These are phyloP conservation scores for Ascochyta viciae-villosae DNA, from an alignment of 2,329 filamentous ascomycete genomes.

Conservation along the genomic window DNA sequence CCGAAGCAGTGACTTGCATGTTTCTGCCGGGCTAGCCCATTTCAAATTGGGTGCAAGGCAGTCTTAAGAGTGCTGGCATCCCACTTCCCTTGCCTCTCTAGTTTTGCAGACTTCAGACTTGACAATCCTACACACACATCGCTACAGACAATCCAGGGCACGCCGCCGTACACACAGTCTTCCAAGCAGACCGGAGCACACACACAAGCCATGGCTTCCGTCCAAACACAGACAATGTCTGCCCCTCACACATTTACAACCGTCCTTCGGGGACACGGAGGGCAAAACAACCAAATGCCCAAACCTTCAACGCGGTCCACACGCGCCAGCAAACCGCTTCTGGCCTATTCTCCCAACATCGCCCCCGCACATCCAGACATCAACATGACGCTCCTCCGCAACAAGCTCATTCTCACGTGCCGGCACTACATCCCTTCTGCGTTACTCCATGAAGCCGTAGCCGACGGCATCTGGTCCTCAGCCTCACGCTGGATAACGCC, in stretches of 20 bases:
- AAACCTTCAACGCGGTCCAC: conserved; percentile 31
- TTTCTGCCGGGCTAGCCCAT: conserved; percentile 13
- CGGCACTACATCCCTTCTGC: conserved; percentile 27
- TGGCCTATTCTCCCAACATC: conserved; percentile 34
- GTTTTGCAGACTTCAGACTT: conserved; percentile 9
- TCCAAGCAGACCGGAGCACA: not conserved
- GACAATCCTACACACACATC: not conserved
- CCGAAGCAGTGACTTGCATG: conserved; percentile 16
- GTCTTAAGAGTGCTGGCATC: conserved; percentile 10
- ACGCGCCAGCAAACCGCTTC: conserved; percentile 27
- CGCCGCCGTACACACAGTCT: conserved; percentile 2
- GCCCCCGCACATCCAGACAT: conserved; percentile 34
- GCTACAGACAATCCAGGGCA: not conserved
- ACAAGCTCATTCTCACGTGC: conserved; percentile 36
- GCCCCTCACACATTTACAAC: conserved; percentile 29
- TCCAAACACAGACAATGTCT: conserved; percentile 36
- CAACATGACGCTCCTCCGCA: conserved; percentile 34
- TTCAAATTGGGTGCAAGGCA: conserved; percentile 8
- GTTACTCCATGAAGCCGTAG: conserved; percentile 30
- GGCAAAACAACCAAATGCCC: conserved; percentile 11
- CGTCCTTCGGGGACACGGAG: conserved; percentile 27
- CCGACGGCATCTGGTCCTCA: conserved; percentile 35
- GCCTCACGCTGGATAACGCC: conserved; percentile 35
- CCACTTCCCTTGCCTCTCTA: conserved; percentile 15
- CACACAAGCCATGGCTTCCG: conserved; percentile 28